A percentile compares a stretch with the other conserved stretches of the same genome.
phyloP scores from a whole-genome alignment of 768 basidiomycete species.

The Lentinula sp. region DNA sequence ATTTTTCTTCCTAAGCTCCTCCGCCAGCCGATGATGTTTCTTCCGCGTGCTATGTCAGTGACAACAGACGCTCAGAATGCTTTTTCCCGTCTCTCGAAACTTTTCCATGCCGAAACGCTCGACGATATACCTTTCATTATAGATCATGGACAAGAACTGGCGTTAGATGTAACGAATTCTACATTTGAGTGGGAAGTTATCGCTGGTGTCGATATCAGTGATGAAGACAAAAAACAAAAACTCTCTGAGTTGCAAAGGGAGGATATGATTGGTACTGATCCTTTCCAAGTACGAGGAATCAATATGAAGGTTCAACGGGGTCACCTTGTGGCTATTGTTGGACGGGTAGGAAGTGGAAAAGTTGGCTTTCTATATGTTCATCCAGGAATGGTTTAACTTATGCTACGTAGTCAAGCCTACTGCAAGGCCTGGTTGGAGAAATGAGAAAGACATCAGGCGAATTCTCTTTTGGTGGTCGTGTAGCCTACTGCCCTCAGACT shows the following conservation, averaged over 20 bases:
- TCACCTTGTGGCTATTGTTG: conserved; percentile 55
- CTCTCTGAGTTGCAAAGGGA: conserved; percentile 10
- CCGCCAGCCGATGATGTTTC: conserved; percentile 64
- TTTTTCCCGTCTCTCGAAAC: conserved; percentile 37
- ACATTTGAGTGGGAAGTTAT: conserved; percentile 60
- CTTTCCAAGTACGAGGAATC: conserved; percentile 48
- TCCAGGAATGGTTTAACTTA: neutral
- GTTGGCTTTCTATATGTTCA: conserved; percentile 13
- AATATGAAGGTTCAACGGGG: conserved; percentile 52
- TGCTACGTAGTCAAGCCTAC: conserved; percentile 37
- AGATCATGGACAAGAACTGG: conserved; percentile 38
- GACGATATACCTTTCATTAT: conserved; percentile 33
- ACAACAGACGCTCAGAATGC: conserved; percentile 64
- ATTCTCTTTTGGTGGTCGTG: conserved; percentile 53
- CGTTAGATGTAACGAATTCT: conserved; percentile 45
- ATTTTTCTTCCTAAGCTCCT: conserved; percentile 35
- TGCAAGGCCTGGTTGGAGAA: conserved; percentile 65
- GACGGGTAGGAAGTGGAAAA: conserved; percentile 66
- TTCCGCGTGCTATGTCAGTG: conserved; percentile 55
- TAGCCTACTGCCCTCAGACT: conserved; percentile 68
- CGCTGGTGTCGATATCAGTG: conserved; percentile 3
- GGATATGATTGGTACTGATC: neutral
- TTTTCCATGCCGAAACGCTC: conserved; percentile 54
- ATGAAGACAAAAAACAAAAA: conserved; percentile 9
- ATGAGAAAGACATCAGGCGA: conserved; percentile 50